Evolutionary conservation across 768 basidiomycete species (phyloP).

Genomic region (Suillus occidentalis): DNA sequence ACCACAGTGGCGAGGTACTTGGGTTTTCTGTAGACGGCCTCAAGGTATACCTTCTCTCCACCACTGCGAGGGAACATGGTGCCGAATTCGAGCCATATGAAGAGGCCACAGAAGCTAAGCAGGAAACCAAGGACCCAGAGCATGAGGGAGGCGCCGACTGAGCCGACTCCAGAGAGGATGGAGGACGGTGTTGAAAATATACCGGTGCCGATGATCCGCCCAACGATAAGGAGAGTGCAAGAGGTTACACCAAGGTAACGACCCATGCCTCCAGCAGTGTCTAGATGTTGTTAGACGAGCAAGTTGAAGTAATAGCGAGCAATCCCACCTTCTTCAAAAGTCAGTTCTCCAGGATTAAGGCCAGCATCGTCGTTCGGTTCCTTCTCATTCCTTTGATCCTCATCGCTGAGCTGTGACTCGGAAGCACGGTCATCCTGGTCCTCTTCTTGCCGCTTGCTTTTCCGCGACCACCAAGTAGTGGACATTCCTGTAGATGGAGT

Average conservation of each 20-base stretch:
- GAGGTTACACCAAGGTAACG: conserved; percentile 57
- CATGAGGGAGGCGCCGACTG: conserved; percentile 60
- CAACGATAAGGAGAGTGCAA: conserved; percentile 57
- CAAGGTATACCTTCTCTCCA: conserved; percentile 64
- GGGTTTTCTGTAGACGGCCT: conserved; percentile 51
- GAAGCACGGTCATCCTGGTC: conserved; percentile 1
- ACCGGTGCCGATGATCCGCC: conserved; percentile 62
- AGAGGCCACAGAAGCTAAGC: conserved; percentile 57
- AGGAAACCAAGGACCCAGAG: conserved; percentile 64
- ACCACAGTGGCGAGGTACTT: conserved; percentile 48
- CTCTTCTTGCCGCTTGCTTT: background rate
- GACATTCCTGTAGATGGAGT: conserved; percentile 11
- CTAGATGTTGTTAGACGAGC: conserved; percentile 24
- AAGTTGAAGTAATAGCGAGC: background rate
- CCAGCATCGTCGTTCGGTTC: conserved; percentile 17
- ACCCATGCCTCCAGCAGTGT: conserved; percentile 55
- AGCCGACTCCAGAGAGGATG: conserved; percentile 55
- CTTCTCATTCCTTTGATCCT: background rate
- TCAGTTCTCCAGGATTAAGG: conserved; percentile 43
- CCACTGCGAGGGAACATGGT: conserved; percentile 64
- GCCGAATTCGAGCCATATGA: conserved; percentile 64
- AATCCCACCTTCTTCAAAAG: conserved; percentile 49
- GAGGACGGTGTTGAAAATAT: conserved; percentile 65
- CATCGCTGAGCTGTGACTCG: background rate
- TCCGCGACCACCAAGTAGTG: conserved; percentile 5